Base-by-base conservation (phyloP, 2,329 filamentous ascomycete species). In the Pleomassaria siparia region DNA sequence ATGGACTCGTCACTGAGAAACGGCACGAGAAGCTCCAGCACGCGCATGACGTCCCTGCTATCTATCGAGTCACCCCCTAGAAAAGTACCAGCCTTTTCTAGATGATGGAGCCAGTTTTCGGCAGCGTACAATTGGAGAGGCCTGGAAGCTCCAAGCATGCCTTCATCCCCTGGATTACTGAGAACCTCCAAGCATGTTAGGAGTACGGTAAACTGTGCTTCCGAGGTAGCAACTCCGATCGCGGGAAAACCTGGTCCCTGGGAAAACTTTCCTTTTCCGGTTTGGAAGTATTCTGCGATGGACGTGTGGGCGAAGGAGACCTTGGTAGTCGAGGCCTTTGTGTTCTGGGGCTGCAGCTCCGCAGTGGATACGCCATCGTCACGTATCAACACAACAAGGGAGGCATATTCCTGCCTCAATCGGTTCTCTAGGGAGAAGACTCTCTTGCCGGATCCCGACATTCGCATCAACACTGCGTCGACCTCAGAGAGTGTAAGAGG, bases 231-330 rank as follows among this genome's bases (percentile, higher is more conserved):
- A 3, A 41, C 37, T 6, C 44, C 26, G 8, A 46, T 46, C 2
- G 20, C 10, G 2, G 26, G 28, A 10, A 18, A n/a, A 25, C 13
- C 2, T 13, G 20, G 30, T 20, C 37, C 26, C 24, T 9, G 24
- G 5, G 44, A 40, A 25, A 20, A 40, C 20, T 41, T 41, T 16
- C 36, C 36, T 2, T 24, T 13, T 12, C 37, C 16, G 15, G n/a
- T 41, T 15, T 32, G 29, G 22, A 47, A 43, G 40, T 47, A 47
- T 28, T 47, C 39, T 4, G 29, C 25, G n/a, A 47, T 37, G 11
- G 45, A 18, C 2, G 39, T 40, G 20, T 47, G 39, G 11, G 45
- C 4, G 20, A 43, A 43, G 10, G n/a, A 9, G 6, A 43, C 29
- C 2, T 2, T 37, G 10, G 45, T 47, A 15, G 45, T 32, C 11